Evolutionary conservation across 768 basidiomycete species (phyloP), one percentile per base, ranked within the genome.

Genomic region (Lepiota venenata): DNA sequence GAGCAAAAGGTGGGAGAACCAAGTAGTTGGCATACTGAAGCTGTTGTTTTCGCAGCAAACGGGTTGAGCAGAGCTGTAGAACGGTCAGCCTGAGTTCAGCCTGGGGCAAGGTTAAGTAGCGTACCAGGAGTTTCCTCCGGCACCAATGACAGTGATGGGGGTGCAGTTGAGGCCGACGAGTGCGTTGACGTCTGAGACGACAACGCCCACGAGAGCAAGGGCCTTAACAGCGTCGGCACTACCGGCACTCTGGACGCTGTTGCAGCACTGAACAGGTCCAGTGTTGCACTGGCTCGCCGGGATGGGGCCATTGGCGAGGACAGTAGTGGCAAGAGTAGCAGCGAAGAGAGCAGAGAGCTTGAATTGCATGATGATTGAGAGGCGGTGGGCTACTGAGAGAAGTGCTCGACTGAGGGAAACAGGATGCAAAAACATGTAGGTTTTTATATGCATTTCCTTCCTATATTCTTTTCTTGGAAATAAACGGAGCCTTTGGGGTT

Each of bases 21-120:
- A n/a, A 11, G 32, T 32, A 8, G 3, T 32, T 7, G 32, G 45
- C 68, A 57, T 61, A 70, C 69, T 58, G 67, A 67, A 70, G 42
- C 37, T 59, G 59, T 68, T 66, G 58, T 66, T 55, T 20, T 57
- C 56, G 63, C 69, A 71, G 65, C 69, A 71, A 49, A 67, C 66
- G 22, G 67, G 53, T 52, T 69, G 65, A 25, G 62, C 57, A 53
- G 63, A 40, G 60, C 66, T 68, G 39, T 32, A 40, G 12, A 43
- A 35, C 36, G 39, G 32, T 47, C 20, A 36, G 49, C 27, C 6
- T 5, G 39, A 4, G 49, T 41, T 18, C 21, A 10, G 37, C 32
- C 32, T 25, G 18, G 1, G 18, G 46, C 15, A 42, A 3, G 14
- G 15, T n/a, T 36, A 29, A 20, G 21, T 27, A 35, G 50, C 52